Percentiles rank a stretch among this genome's conserved stretches.
Conservation (phyloP, 2,329 filamentous ascomycete genomes). For the Biscogniauxia mediterranea region DNA sequence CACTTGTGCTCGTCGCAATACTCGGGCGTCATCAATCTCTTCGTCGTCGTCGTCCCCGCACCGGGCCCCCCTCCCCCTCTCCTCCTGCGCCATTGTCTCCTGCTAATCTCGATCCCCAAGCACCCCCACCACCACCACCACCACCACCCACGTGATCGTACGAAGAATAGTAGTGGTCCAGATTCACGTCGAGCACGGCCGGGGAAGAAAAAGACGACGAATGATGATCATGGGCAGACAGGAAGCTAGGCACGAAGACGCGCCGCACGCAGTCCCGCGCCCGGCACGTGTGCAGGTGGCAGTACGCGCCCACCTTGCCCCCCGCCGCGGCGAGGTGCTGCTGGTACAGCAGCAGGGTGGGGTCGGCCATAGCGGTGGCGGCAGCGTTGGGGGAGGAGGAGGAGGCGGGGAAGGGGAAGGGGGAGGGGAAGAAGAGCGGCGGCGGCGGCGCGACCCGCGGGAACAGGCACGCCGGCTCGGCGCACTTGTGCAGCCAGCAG, state of each 20-base stretch:
- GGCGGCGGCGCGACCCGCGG: conserved; percentile 2
- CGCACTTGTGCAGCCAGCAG: conserved; percentile 1
- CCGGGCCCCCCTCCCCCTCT: no score
- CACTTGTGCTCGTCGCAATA: neutral
- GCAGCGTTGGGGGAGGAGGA: neutral
- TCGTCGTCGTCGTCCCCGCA: no score
- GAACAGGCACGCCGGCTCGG: conserved; percentile 9
- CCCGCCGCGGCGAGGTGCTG: no score
- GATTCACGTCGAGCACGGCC: no score
- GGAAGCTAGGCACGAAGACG: no score
- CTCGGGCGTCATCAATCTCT: neutral
- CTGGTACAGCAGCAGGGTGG: neutral
- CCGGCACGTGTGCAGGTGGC: conserved; percentile 7
- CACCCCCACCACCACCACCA: no score
- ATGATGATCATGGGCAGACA: no score
- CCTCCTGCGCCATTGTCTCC: no score
- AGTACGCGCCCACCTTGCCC: neutral
- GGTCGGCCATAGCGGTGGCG: neutral
- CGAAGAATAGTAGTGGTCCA: no score
- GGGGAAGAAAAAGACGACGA: no score
- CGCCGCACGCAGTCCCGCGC: neutral
- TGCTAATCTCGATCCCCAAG: no score
- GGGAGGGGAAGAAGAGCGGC: neutral
- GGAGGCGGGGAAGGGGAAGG: neutral
- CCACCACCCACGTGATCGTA: no score